These are phyloP conservation scores for Cytospora piceae DNA, from an alignment of 2,329 filamentous ascomycete genomes.

Conservation along the genomic window DNA sequence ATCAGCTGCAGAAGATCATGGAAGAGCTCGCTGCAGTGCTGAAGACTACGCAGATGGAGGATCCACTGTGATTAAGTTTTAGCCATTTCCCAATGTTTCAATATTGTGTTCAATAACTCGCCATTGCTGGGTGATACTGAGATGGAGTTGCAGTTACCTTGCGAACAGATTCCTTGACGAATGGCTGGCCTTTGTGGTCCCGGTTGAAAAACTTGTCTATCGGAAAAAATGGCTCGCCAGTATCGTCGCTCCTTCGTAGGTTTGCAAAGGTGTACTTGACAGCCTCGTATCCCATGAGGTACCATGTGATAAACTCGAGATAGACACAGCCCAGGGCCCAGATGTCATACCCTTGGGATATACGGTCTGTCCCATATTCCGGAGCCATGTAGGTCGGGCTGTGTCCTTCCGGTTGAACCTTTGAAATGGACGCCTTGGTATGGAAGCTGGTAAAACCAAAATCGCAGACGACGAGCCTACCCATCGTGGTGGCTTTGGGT, in stretches of 20 bases:
- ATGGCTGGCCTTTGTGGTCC: neutral
- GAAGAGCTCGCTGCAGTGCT: neutral
- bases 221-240: neutral
- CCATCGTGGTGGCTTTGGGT: neutral
- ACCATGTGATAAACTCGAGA: conserved; percentile 13
- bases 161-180: neutral
- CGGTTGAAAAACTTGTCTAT: neutral
- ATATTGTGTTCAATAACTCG: too few relatives aligned
- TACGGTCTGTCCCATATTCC: neutral
- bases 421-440: neutral
- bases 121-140: too few relatives aligned
- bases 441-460: conserved; percentile 10
- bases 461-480: conserved; percentile 6
- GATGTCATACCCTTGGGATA: conserved; percentile 3
- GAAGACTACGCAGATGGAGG: neutral
- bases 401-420: neutral
- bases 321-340: conserved; percentile 13
- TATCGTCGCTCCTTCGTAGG: neutral
- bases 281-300: neutral
- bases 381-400: neutral
- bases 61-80: neutral
- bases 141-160: neutral
- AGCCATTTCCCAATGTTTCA: too few relatives aligned
- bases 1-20: neutral
- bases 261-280: neutral